Base-by-base conservation (phyloP, 1,284 basidiomycete genomes). In the Rhodofomes roseus region DNA sequence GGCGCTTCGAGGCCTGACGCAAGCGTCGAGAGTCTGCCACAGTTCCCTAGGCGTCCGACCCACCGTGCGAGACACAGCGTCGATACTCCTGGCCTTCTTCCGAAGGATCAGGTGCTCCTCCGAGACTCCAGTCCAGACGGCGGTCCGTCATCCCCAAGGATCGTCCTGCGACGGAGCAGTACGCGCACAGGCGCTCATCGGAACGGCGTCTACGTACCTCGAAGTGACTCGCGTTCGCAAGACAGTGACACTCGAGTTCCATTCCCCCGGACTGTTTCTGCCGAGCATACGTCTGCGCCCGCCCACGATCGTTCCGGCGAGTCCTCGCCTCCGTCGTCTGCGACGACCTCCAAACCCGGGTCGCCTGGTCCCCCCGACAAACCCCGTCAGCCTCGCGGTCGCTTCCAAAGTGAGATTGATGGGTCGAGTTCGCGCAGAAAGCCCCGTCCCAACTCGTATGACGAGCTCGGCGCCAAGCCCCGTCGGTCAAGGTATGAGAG, bases 321-420 rank as follows among this genome's bases (percentile, higher is more conserved):
- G 73, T 55, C 73, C 71, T 66, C 72, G 63, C 56, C 72, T 59
- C 48, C 70, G n/a, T 58, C 62, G 36, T 62, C 63, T 14, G 56
- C 66, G 16, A 65, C 68, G 37, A 64, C 59, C 20, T 61, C 66
- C 11, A 65, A 61, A 48, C 55, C 66, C 36, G 69, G 65, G 37
- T 58, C 65, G 1, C 54, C 53, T 37, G 48, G 63, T 54, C 52
- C 62, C 7, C 63, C 70, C 57, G 78, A 83, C 52, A 78, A 76
- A 46, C 79, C 80, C n/a, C 80, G 78, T 9, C 76, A 77, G 41
- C 74, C 77, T 54, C 81, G 87, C 5, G 83, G 84, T 22, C 81
- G 87, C 37, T 88, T 90, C 74, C 84, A 86, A 69, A 87, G 85
- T 66, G 87, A 91, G 65, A 75, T 87, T 54, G 87, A 88, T 65